Evolutionary conservation across 768 basidiomycete genomes (phyloP), one percentile per base, ranked within the genome.

Genomic region (Rossbeevera mucosa): DNA sequence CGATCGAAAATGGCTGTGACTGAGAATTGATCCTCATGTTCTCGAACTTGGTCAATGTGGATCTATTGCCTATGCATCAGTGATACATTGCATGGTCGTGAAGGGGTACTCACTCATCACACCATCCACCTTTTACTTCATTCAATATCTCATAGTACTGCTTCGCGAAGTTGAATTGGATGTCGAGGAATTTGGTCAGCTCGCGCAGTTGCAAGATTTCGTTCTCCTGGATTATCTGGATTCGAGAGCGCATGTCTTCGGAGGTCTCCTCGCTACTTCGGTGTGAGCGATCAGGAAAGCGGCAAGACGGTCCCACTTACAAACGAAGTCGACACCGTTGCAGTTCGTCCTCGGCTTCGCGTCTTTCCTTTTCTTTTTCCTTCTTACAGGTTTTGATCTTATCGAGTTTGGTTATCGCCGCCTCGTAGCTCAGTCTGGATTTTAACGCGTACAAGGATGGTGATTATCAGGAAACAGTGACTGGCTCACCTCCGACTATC

Each of bases 261-360:
- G 83, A 79, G 0, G 86, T 85, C 69, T 96, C 92, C 51, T 95
- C 91, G 59, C 93, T 94, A 58, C 8, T 47, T 44, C 50, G 4
- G 57, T 14, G 12, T 60, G 21, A 58, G 51, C 51, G 50, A 26
- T 57, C 33, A 44, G 44, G 13, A 21, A 25, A 49, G 31, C 12
- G 45, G 28, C 16, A 16, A 20, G 24, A 46, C 2, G 4, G n/a
- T 47, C 43, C 2, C 54, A 67, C 83, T 61, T 63, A 93, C 91
- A 89, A 93, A 63, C 91, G 82, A 42, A 82, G 71, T 55, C 81
- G 81, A 12, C 87, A 82, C 28, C 75, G 76, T 41, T 85, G 80
- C 55, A 89, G 71, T 61, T 95, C 94, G 24, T 91, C 88, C 57
- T 94, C 89, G 1, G 89, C 85, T 45, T 90, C 91, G 13, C 76